Evolutionary conservation across 2,329 filamentous ascomycete species (phyloP).

Genomic region (Chalara sp.): DNA sequence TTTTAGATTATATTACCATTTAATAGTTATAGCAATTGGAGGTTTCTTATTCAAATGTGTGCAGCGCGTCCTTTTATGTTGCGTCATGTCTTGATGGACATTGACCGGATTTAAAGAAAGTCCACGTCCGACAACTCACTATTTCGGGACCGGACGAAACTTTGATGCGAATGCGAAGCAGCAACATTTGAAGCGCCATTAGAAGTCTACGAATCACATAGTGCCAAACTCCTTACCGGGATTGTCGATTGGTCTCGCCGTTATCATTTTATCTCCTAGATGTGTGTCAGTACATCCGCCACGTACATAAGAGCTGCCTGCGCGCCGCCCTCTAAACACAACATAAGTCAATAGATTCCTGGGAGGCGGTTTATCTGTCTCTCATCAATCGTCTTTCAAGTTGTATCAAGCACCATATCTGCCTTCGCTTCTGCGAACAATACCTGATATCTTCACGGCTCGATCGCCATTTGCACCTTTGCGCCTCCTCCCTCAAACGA

Average conservation of each 20-base stretch:
- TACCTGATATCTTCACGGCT: conserved; percentile 21
- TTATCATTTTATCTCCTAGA: not conserved
- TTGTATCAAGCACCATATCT: conserved; percentile 27
- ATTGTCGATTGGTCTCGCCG: not conserved
- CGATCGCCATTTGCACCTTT: conserved; percentile 5
- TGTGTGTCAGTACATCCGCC: not conserved
- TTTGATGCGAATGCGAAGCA: no score
- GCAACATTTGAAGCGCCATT: no score
- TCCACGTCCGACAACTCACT: no score
- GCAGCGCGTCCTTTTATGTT: no score
- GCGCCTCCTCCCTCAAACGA: not conserved
- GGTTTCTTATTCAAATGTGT: no score
- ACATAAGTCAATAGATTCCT: conserved; percentile 6
- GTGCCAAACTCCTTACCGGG: no score
- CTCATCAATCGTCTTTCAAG: conserved; percentile 20
- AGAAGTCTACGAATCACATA: no score
- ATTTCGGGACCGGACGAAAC: no score
- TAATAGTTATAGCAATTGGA: no score
- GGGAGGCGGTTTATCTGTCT: conserved; percentile 18
- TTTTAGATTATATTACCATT: no score
- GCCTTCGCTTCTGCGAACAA: conserved; percentile 27
- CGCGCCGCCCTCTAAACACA: conserved; percentile 3
- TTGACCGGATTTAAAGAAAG: no score
- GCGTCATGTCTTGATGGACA: no score
- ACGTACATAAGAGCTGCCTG: not conserved